Percentiles rank a stretch among this genome's conserved stretches.
Conservation (phyloP, 441 rosid species). For the Populus hybrid region DNA sequence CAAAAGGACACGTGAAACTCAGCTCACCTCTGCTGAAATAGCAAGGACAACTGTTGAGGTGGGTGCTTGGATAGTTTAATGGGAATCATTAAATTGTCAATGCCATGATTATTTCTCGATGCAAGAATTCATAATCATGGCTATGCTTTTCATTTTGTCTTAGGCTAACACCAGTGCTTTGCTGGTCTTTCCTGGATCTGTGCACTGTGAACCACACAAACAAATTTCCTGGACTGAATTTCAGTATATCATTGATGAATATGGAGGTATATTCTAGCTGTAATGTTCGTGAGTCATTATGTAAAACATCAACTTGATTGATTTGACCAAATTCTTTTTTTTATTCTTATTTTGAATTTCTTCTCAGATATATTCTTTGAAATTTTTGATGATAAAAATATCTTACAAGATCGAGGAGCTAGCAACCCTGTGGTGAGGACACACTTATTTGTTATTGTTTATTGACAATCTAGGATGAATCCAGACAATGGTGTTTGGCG, state of each 20-base stretch:
- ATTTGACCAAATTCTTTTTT: slow-evolving; percentile 11
- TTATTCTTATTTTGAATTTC: slow-evolving; percentile 1
- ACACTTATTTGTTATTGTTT: slow-evolving; percentile 22
- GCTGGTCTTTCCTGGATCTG: slow-evolving; percentile 78
- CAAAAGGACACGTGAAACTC: slow-evolving; percentile 57
- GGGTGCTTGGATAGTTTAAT: slow-evolving; percentile 14
- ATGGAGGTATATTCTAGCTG: slow-evolving; percentile 60
- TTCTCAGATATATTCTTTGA: slow-evolving; percentile 75
- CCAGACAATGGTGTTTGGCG: background rate
- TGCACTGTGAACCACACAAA: slow-evolving; percentile 85
- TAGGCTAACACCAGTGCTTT: slow-evolving; percentile 75
- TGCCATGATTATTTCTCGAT: background rate
- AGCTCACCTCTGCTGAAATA: slow-evolving; percentile 69
- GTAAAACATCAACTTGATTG: slow-evolving; percentile 8
- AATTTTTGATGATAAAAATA: slow-evolving; percentile 66
- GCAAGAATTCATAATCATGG: background rate
- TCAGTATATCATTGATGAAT: slow-evolving; percentile 79
- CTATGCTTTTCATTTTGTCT: slow-evolving; percentile 21
- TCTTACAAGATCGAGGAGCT: slow-evolving; percentile 79
- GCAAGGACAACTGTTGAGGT: slow-evolving; percentile 92
- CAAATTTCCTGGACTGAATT: slow-evolving; percentile 84
- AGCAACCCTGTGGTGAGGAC: slow-evolving; percentile 82
- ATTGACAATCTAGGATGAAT: background rate
- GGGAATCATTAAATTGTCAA: slow-evolving; percentile 1
- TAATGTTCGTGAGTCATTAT: background rate